These are phyloP conservation scores for Brassica rapa DNA, from an alignment of 345 rosid species.

Conservation along the genomic window DNA sequence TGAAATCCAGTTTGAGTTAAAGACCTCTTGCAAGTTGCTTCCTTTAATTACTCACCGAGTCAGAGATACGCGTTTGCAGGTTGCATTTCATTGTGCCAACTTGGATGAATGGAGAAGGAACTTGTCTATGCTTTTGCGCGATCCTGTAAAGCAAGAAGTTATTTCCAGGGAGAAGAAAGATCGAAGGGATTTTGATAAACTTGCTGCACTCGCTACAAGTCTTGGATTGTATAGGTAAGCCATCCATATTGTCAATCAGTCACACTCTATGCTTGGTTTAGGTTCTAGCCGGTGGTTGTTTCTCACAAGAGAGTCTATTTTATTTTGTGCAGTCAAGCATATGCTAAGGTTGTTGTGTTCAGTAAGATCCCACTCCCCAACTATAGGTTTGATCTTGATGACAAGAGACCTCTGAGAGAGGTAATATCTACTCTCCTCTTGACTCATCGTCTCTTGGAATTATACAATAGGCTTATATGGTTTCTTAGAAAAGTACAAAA, in stretches of 20 bases:
- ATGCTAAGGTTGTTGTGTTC: conserved; percentile 75
- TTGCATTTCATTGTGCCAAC: conserved; percentile 40
- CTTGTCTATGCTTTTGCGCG: conserved; percentile 54
- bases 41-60: background rate
- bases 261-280: background rate
- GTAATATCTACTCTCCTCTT: conserved; percentile 41
- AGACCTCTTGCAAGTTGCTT: background rate
- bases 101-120: conserved; percentile 70
- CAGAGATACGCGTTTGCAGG: conserved; percentile 42
- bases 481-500: conserved; percentile 3
- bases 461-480: background rate
- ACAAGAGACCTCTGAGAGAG: conserved; percentile 91
- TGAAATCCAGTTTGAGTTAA: background rate
- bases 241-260: background rate
- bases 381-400: conserved; percentile 95
- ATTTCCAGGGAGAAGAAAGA: conserved; percentile 86
- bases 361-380: conserved; percentile 93
- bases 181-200: conserved; percentile 70
- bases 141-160: conserved; percentile 66
- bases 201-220: conserved; percentile 66
- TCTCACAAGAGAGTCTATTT: conserved; percentile 31
- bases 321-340: conserved; percentile 64
- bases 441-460: background rate
- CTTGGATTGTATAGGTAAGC: conserved; percentile 81
- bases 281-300: background rate